A percentile compares a stretch with the other conserved stretches of the same genome.
phyloP scores from a whole-genome alignment of 495 filamentous ascomycete species.

The Talaromyces trachyspermus region DNA sequence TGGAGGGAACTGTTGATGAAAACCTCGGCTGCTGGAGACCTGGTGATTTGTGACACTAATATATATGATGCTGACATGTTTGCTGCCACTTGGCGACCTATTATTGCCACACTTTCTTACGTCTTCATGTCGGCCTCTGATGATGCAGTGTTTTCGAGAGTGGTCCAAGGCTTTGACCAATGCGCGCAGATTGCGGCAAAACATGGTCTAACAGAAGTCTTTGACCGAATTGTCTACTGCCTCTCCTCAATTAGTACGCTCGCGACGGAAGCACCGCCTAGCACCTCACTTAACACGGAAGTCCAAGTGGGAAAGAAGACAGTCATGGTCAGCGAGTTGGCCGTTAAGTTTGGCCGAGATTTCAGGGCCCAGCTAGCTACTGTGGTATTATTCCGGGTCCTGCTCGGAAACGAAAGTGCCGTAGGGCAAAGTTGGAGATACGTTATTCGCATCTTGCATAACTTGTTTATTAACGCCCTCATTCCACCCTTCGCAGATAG shows the following conservation, averaged over 20 bases:
- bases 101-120: conserved; percentile 90
- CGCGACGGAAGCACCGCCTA: conserved; percentile 63
- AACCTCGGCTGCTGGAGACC: conserved; percentile 62
- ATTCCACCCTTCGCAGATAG: conserved; percentile 75
- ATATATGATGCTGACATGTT: conserved; percentile 98
- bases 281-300: conserved; percentile 88
- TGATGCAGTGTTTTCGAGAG: conserved; percentile 89
- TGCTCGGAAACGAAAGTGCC: conserved; percentile 71
- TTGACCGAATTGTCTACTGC: conserved; percentile 86
- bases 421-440: conserved; percentile 76
- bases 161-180: conserved; percentile 92
- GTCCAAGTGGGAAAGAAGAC: conserved; percentile 86
- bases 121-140: conserved; percentile 99
- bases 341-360: conserved; percentile 92
- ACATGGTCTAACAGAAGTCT: conserved; percentile 73
- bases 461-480: conserved; percentile 92
- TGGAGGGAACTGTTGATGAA: conserved; percentile 94
- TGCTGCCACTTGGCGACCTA: conserved; percentile 87
- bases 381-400: conserved; percentile 84
- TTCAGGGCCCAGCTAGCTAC: conserved; percentile 90
- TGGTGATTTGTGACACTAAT: conserved; percentile 83
- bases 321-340: conserved; percentile 98
- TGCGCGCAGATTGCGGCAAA: conserved; percentile 89
- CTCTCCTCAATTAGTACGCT: conserved; percentile 86
- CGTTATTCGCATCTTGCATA: conserved; percentile 84